A percentile compares a stretch with the other conserved stretches of the same genome.
phyloP scores from a whole-genome alignment of 1,284 basidiomycete species.

The Cutaneotrichosporon cyanovorans region DNA sequence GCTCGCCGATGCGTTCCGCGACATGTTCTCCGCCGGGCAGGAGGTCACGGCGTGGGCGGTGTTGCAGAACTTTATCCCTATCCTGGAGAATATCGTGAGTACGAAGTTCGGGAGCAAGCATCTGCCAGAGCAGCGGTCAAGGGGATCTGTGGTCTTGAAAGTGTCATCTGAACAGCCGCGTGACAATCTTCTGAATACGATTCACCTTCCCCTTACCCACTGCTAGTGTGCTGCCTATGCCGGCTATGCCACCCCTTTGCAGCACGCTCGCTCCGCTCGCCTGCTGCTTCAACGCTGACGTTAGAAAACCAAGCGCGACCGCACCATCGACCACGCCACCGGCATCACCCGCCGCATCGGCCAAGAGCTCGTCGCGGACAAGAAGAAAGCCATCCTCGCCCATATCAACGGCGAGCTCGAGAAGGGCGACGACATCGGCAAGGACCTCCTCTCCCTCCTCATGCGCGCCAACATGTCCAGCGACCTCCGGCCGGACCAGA shows the following conservation, averaged over 20 bases:
- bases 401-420: slow-evolving; percentile 32
- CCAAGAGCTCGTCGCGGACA: slow-evolving; percentile 52
- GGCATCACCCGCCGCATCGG: slow-evolving; percentile 2
- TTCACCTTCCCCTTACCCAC: too few species aligned
- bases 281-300: background rate
- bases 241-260: too few species aligned
- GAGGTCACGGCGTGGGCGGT: slow-evolving; percentile 52
- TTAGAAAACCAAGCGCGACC: background rate
- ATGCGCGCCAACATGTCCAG: slow-evolving; percentile 57
- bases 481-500: slow-evolving; percentile 52
- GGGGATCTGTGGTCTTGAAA: too few species aligned
- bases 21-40: slow-evolving; percentile 2
- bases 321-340: background rate
- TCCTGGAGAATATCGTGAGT: slow-evolving; percentile 46
- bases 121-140: too few species aligned
- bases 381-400: slow-evolving; percentile 42
- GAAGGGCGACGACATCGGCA: slow-evolving; percentile 48
- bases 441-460: slow-evolving; percentile 48
- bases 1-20: slow-evolving; percentile 30
- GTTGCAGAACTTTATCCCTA: slow-evolving; percentile 56
- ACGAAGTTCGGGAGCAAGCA: too few species aligned
- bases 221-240: too few species aligned
- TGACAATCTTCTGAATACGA: too few species aligned
- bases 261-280: too few species aligned
- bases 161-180: too few species aligned